Percentiles rank a stretch among this genome's conserved stretches.
phyloP scores from a whole-genome alignment of 2,329 filamentous ascomycete genomes.

The Neonectria ditissima region DNA sequence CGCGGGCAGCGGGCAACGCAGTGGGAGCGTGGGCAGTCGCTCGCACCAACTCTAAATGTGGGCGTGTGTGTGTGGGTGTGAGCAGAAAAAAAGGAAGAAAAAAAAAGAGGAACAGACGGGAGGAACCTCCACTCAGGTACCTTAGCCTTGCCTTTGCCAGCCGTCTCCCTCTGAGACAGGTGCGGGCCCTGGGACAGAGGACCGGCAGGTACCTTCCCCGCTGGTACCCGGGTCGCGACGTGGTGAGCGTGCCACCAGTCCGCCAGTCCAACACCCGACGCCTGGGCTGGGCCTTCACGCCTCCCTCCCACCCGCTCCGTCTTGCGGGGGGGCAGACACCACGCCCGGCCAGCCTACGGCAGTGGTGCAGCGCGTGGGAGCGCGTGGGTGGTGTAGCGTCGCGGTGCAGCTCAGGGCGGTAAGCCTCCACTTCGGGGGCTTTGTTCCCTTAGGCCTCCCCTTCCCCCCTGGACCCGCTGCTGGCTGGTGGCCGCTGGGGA shows the following conservation, averaged over 20 bases:
- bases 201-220: constrained; percentile 15
- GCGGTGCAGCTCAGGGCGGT: constrained; percentile 13
- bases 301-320: constrained; percentile 11
- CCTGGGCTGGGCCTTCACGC: constrained; percentile 15
- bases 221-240: constrained; percentile 14
- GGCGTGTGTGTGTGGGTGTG: constrained; percentile 19
- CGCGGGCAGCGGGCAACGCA: constrained; percentile 17
- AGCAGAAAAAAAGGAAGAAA: constrained; percentile 7
- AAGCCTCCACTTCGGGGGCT: constrained; percentile 1
- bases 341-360: constrained; percentile 6
- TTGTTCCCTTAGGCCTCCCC: constrained; percentile 14
- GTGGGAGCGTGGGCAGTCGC: constrained; percentile 17
- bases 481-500: constrained; percentile 15
- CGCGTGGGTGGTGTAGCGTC: constrained; percentile 12
- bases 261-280: constrained; percentile 14
- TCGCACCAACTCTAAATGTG: constrained; percentile 10
- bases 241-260: constrained; percentile 2
- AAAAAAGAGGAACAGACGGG: constrained; percentile 6
- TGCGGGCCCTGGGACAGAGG: constrained; percentile 8
- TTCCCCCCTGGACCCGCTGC: constrained; percentile 25
- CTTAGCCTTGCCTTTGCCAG: constrained; percentile 12
- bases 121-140: constrained; percentile 27
- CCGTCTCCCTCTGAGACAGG: constrained; percentile 5
- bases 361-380: constrained; percentile 14
- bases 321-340: constrained; percentile 9